Evolutionary conservation across 2,329 filamentous ascomycete species (phyloP).

Genomic region (Colletotrichum eremochloae): DNA sequence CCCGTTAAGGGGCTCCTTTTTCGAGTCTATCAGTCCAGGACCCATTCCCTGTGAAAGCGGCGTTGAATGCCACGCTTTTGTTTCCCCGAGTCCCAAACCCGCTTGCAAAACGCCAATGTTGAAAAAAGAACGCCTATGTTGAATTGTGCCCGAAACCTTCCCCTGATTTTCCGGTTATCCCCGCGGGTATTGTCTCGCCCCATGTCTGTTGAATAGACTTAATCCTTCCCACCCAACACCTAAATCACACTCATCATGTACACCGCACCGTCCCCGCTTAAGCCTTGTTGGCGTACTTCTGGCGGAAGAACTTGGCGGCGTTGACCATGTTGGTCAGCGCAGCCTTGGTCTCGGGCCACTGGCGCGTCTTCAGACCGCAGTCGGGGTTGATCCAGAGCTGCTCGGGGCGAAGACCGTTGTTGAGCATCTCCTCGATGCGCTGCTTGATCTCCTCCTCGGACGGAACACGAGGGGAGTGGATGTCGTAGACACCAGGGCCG

Average conservation of each 20-base stretch:
- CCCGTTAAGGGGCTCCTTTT: conserved; percentile 44
- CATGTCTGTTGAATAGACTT: conserved; percentile 44
- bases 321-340: conserved; percentile 97
- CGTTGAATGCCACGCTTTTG: conserved; percentile 43
- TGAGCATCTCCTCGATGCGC: conserved; percentile 97
- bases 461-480: conserved; percentile 98
- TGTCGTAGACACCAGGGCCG: conserved; percentile 99
- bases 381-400: conserved; percentile 99
- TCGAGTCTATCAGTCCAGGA: conserved; percentile 36
- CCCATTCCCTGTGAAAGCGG: conserved; percentile 42
- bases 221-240: conserved; percentile 40
- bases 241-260: conserved; percentile 42
- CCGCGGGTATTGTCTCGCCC: conserved; percentile 43
- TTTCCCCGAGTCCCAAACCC: conserved; percentile 42
- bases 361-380: conserved; percentile 98
- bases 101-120: conserved; percentile 44
- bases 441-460: conserved; percentile 98
- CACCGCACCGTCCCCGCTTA: conserved; percentile 31
- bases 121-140: conserved; percentile 45
- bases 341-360: conserved; percentile 99
- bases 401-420: conserved; percentile 90
- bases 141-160: conserved; percentile 42
- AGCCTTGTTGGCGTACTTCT: conserved; percentile 75
- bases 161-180: conserved; percentile 43
- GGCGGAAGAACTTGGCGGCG: conserved; percentile 95